Conservation (phyloP, 768 basidiomycete species). For the Rhizopogon vinicolor region DNA sequence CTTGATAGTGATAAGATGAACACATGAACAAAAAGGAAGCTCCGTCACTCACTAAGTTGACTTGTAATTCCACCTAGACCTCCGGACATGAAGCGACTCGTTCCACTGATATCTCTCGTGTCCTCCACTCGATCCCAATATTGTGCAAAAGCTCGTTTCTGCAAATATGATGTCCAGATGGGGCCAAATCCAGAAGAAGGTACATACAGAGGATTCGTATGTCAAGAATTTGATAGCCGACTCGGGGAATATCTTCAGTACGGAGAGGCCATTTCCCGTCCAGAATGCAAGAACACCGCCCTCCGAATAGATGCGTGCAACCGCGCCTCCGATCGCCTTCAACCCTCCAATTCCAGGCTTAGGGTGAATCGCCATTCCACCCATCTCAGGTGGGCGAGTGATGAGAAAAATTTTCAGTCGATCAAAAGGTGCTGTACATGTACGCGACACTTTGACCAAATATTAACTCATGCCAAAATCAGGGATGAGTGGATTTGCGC, state of each 20-base stretch:
- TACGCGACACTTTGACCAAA: slow-evolving; percentile 75
- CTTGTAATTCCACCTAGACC: slow-evolving; percentile 94
- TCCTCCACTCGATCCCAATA: slow-evolving; percentile 93
- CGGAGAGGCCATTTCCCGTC: slow-evolving; percentile 95
- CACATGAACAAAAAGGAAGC: slow-evolving; percentile 4
- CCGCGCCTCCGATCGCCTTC: slow-evolving; percentile 65
- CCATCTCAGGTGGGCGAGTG: slow-evolving; percentile 75
- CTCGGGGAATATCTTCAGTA: slow-evolving; percentile 95
- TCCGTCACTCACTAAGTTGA: slow-evolving; percentile 68
- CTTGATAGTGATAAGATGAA: slow-evolving; percentile 34
- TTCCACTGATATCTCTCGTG: slow-evolving; percentile 80
- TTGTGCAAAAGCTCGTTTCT: slow-evolving; percentile 94
- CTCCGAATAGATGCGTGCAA: slow-evolving; percentile 81
- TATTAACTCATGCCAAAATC: neutral
- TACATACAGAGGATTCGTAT: slow-evolving; percentile 87
- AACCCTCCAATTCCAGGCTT: slow-evolving; percentile 47
- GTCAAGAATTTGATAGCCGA: slow-evolving; percentile 98
- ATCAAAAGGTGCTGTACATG: slow-evolving; percentile 97
- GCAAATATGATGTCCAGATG: slow-evolving; percentile 13
- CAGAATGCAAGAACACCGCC: slow-evolving; percentile 91
- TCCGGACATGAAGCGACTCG: slow-evolving; percentile 91
- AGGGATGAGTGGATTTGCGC: slow-evolving; percentile 19
- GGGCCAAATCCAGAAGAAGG: slow-evolving; percentile 11
- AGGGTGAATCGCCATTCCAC: slow-evolving; percentile 43
- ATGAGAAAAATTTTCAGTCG: slow-evolving; percentile 95